phyloP scores from a whole-genome alignment of 1,139 yeast genomes.

The Meyerozyma smithsonii region DNA sequence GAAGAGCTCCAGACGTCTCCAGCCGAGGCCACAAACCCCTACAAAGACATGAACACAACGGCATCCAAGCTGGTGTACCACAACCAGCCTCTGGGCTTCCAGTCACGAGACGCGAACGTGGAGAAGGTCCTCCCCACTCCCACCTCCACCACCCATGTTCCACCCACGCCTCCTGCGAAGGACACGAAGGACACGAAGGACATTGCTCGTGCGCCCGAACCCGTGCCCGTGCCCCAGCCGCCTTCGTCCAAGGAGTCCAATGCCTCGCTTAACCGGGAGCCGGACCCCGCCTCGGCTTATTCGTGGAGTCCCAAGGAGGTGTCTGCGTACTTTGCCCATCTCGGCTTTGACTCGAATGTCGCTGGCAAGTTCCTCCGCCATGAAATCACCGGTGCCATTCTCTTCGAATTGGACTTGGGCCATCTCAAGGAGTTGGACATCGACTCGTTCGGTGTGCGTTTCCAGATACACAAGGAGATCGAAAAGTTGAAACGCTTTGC shows the following conservation, averaged over 20 bases:
- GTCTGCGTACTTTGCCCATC: conserved; percentile 60
- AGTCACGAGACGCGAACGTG: not conserved
- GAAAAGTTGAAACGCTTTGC: conserved; percentile 51
- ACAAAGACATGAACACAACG: not conserved
- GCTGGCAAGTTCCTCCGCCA: conserved; percentile 81
- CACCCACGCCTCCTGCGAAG: not conserved
- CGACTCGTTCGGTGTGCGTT: conserved; percentile 89
- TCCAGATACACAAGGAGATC: conserved; percentile 85
- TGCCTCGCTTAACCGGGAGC: not conserved
- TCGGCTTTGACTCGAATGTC: conserved; percentile 70
- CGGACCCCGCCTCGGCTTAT: conserved; percentile 43
- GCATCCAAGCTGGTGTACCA: not conserved
- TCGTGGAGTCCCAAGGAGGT: conserved; percentile 91
- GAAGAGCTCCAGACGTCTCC: conserved; percentile 49
- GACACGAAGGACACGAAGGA: not conserved
- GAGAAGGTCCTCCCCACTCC: not conserved
- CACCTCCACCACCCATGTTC: not conserved
- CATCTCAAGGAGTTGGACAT: conserved; percentile 90
- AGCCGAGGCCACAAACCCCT: not conserved
- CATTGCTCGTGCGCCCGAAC: not conserved
- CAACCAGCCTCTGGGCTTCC: not conserved
- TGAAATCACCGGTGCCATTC: conserved; percentile 80
- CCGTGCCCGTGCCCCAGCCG: not conserved
- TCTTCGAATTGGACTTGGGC: conserved; percentile 79
- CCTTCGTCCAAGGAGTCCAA: not conserved